These are phyloP conservation scores for Collybia mongolica DNA, from an alignment of 768 basidiomycete species.

Conservation along the genomic window DNA sequence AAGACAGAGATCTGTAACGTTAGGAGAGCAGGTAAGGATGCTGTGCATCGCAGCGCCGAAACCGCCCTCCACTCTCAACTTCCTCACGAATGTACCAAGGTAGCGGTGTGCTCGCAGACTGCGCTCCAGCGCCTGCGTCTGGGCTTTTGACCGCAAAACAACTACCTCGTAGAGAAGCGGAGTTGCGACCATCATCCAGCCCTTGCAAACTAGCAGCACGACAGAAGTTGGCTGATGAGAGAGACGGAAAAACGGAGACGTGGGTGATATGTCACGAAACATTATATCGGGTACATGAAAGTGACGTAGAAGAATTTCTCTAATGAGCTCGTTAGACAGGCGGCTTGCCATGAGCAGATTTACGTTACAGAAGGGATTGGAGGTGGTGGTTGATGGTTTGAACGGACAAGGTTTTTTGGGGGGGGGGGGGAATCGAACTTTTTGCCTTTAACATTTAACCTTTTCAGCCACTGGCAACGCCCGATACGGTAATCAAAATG, in stretches of 20 bases:
- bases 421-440: no score
- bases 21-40: conserved; percentile 4
- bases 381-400: no score
- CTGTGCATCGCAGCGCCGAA: conserved; percentile 8
- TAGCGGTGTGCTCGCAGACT: conserved; percentile 3
- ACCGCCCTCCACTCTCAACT: conserved; percentile 15
- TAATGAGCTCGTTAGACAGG: conserved; percentile 7
- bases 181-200: conserved; percentile 15
- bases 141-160: conserved; percentile 15
- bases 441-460: no score
- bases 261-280: background rate
- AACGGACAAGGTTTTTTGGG: no score
- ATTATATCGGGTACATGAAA: conserved; percentile 4
- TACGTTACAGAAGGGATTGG: no score
- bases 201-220: conserved; percentile 14
- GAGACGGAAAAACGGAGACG: conserved; percentile 7
- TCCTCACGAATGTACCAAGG: conserved; percentile 10
- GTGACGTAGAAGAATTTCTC: conserved; percentile 2
- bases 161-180: conserved; percentile 16
- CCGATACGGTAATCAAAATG: no score
- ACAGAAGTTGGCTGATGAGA: conserved; percentile 9
- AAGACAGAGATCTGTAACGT: conserved; percentile 10
- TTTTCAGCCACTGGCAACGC: no score
- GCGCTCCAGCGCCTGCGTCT: conserved; percentile 13
- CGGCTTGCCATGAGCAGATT: background rate